phyloP scores from a whole-genome alignment of 148 eudicot species.

The Silene latifolia region DNA sequence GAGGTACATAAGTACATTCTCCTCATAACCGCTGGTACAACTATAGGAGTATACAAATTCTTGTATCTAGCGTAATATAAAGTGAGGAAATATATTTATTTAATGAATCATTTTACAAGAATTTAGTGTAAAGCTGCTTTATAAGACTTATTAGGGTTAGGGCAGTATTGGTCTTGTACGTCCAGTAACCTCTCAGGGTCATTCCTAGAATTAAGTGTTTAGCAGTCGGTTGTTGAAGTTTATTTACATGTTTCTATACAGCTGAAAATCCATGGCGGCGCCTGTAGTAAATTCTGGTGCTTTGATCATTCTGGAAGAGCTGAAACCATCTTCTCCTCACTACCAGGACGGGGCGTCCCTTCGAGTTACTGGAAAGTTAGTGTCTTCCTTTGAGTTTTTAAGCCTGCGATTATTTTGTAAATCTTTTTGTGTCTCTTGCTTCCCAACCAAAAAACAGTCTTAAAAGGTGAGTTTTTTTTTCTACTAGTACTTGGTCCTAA shows the following conservation, averaged over 20 bases:
- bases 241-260: not conserved
- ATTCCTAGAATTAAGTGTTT: not conserved
- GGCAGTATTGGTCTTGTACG: too few species aligned
- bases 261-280: slow-evolving; percentile 41
- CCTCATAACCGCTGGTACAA: too few species aligned
- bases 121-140: too few species aligned
- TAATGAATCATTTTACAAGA: too few species aligned
- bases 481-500: not conserved
- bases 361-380: slow-evolving; percentile 94
- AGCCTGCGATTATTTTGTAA: not conserved
- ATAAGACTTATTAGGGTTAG: too few species aligned
- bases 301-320: slow-evolving; percentile 61
- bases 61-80: too few species aligned
- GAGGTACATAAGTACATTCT: too few species aligned
- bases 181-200: too few species aligned
- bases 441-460: not conserved
- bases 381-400: not conserved
- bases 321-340: slow-evolving; percentile 55
- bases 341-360: slow-evolving; percentile 70
- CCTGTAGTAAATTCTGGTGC: slow-evolving; percentile 54
- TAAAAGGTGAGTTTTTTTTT: not conserved
- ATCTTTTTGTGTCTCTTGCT: not conserved
- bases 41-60: too few species aligned
- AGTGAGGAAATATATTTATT: too few species aligned
- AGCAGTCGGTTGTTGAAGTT: slow-evolving; percentile 5